A percentile compares a stretch with the other conserved stretches of the same genome.
phyloP scores from a whole-genome alignment of 2,329 filamentous ascomycete genomes.

The Myrmaecium sp. region DNA sequence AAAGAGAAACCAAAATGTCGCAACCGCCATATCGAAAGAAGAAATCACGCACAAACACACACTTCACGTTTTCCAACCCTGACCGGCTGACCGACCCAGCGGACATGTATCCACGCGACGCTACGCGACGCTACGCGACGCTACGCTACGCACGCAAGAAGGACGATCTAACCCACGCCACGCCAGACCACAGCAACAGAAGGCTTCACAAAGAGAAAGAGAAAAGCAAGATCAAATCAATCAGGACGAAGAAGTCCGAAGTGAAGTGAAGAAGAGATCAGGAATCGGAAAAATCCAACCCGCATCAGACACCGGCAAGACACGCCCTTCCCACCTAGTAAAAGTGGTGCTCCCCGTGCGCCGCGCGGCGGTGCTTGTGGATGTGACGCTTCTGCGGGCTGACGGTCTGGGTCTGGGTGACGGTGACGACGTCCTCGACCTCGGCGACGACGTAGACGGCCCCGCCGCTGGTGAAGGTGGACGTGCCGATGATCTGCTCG shows the following conservation, averaged over 20 bases:
- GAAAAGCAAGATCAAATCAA: slow-evolving; percentile 2
- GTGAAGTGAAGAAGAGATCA: background rate
- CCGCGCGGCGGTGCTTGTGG: slow-evolving; percentile 13
- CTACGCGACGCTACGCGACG: too few species aligned
- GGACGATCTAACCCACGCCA: too few species aligned
- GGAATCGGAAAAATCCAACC: slow-evolving; percentile 1
- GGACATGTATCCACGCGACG: too few species aligned
- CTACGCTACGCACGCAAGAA: too few species aligned
- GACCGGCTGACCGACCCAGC: too few species aligned
- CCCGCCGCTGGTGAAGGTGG: slow-evolving; percentile 24
- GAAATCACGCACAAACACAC: too few species aligned
- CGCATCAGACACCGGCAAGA: background rate
- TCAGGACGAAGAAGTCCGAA: slow-evolving; percentile 2
- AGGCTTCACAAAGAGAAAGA: background rate
- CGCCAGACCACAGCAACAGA: too few species aligned
- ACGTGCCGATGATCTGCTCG: slow-evolving; percentile 20
- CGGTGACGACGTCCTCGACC: slow-evolving; percentile 25
- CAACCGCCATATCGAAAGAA: too few species aligned
- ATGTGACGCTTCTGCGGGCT: slow-evolving; percentile 12
- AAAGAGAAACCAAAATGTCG: slow-evolving; percentile 3
- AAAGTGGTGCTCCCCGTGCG: slow-evolving; percentile 8
- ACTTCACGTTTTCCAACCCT: too few species aligned
- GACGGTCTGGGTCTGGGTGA: slow-evolving; percentile 17
- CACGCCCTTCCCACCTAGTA: slow-evolving; percentile 1
- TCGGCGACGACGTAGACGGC: slow-evolving; percentile 28